Base-by-base conservation (phyloP, 2,329 filamentous ascomycete species). In the Pyricularia sp. region DNA sequence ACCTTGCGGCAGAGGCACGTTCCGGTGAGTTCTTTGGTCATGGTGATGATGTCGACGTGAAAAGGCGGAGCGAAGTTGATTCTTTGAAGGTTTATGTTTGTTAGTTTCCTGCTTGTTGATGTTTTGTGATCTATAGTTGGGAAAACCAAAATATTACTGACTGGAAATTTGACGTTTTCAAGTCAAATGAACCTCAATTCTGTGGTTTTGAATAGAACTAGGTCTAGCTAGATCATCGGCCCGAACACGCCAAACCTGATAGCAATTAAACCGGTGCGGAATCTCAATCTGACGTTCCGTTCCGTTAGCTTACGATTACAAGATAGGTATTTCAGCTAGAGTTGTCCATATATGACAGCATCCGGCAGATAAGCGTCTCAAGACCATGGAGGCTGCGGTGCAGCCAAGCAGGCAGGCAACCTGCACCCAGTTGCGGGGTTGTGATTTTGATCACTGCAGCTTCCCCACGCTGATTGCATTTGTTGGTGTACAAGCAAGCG, bases 1-100 rank as follows among this genome's bases (percentile, higher is more conserved):
- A 76, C 65, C 69, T 68, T 64, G 26, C 74, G 73, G 70, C 75
- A 77, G 58, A 73, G 70, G 70, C 75, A 76, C 23, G 73, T 74
- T n/a, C 69, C 74, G 26, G 70, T 75, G 63, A 68, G 61, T 55
- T 55, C 26, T 12, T 55, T 66, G 17, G 66, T 28, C 66, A 68
- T 68, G 3, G 23, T 61, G 64, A 31, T 10, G 28, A 14, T 14
- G 3, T 42, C 28, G 30, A 20, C 0, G 14, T 64, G 63, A 10
- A 20, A 23, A n/a, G 20, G 30, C 6, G 7, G n/a, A 30, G 30
- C 2, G 28, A 10, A 63, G 59, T 25, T 25, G n/a, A 63, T 12
- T 25, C 17, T 25, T 30, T 12, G 12, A 25, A 63, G 59, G n/a
- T 7, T 25, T 1, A 26, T 25, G 31, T 25, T 30, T 64, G 59